Base-by-base conservation (phyloP, 805 yeast species). In the Maudiozyma serrabonitensis region DNA sequence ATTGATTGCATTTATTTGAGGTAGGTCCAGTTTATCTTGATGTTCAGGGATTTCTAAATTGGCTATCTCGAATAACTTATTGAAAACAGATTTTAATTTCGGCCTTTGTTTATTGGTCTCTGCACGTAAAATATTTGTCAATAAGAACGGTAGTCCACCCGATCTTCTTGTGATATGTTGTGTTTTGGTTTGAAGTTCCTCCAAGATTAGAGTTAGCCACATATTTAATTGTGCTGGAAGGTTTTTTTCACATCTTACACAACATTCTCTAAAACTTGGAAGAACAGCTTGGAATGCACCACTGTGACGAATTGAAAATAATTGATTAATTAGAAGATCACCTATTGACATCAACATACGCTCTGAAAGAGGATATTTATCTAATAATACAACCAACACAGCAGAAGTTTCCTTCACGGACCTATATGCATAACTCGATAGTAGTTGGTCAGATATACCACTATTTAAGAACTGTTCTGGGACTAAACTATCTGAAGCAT, bases 1-100 rank as follows among this genome's bases (percentile, higher is more conserved):
- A 61, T 91, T 91, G 61, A 87, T 81, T 0, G 97, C 97, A 68
- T 91, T 95, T 0, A 91, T 96, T 60, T 90, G 97, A 0, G 98
- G 93, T 15, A 89, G 71, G 59, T 87, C 95, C 53, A 79, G 73
- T 50, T 76, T 82, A 41, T 74, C 81, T 12, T 73, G 77, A 38
- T 71, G 66, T 28, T 69, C 71, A 13, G 63, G 66, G 4, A 76
- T 70, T 0, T 84, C 81, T 6, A 62, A 50, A 7, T 67, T 55
- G 0, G 95, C 89, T 32, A 89, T 76, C 13, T 60, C 61, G 13
- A 80, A 53, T 11, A 91, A 68, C 38, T 68, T 59, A 0, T 69
- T 66, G 56, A 87, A 76, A 0, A 95, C 77, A 8, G 60, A 50
- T 4, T 66, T 63, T 43, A 85, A 63, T 23, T 82, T 61, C 1